Conservation (phyloP, 495 filamentous ascomycete genomes). For the Immersiella caudata region DNA sequence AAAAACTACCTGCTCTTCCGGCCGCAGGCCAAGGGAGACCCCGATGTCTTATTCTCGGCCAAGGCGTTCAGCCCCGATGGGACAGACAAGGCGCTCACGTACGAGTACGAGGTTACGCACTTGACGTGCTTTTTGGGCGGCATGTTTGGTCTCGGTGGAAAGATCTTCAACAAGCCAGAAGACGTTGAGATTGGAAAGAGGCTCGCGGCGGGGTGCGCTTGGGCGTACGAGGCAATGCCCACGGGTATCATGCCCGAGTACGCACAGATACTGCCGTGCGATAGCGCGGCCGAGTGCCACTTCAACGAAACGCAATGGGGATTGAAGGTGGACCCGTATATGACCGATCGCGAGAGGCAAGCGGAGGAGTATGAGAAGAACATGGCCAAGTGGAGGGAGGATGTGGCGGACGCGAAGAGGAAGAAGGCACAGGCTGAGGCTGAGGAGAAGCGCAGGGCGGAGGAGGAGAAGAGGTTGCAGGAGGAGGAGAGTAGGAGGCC, state of each 20-base stretch:
- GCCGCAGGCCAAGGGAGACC: conserved; percentile 76
- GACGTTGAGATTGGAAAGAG: conserved; percentile 82
- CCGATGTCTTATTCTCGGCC: conserved; percentile 76
- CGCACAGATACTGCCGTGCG: conserved; percentile 68
- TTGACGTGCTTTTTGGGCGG: conserved; percentile 90
- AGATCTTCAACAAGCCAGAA: conserved; percentile 74
- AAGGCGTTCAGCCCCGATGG: conserved; percentile 44
- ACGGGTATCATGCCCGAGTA: conserved; percentile 92
- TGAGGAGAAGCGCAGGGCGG: conserved; percentile 23
- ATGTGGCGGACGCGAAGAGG: conserved; percentile 30
- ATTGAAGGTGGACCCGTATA: conserved; percentile 57
- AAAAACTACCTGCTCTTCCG: conserved; percentile 80
- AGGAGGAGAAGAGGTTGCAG: conserved; percentile 25
- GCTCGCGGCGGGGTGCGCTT: conserved; percentile 90
- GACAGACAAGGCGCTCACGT: conserved; percentile 42
- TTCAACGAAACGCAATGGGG: conserved; percentile 76
- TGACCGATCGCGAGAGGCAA: conserved; percentile 39
- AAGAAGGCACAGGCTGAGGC: conserved; percentile 17
- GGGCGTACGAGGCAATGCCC: conserved; percentile 81
- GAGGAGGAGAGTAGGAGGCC: conserved; percentile 21
- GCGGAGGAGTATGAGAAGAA: conserved; percentile 44
- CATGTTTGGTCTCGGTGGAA: conserved; percentile 89
- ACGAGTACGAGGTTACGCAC: conserved; percentile 69
- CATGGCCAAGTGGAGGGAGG: conserved; percentile 39
- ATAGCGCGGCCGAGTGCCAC: conserved; percentile 63